Percentiles rank a stretch among this genome's conserved stretches.
These are phyloP conservation scores for Backusella australiensis DNA, from an alignment of 192 early-diverging fungal species.

Conservation along the genomic window DNA sequence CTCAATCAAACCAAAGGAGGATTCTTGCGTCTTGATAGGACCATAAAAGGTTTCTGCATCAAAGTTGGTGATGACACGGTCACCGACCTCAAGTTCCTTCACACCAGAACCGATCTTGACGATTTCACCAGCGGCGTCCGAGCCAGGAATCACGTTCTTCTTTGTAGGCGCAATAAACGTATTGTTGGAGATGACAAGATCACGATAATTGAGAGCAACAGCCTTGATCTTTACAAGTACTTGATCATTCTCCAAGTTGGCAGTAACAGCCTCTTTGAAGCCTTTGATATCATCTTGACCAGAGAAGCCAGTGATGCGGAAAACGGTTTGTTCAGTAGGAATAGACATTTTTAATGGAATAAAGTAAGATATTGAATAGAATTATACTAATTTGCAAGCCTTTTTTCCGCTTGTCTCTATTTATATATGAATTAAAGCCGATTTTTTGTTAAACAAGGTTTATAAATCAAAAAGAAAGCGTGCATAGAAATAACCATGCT, in stretches of 20 bases:
- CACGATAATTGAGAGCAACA: conserved; percentile 8
- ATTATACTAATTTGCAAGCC: not conserved
- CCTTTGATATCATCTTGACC: not conserved
- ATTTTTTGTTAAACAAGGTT: not conserved
- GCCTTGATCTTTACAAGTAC: conserved; percentile 9
- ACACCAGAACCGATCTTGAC: conserved; percentile 17
- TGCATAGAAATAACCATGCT: not conserved
- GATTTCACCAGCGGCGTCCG: conserved; percentile 13
- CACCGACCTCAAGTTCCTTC: not conserved
- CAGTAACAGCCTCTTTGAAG: not conserved
- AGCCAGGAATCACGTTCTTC: conserved; percentile 14
- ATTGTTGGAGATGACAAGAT: not conserved
- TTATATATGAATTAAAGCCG: not conserved
- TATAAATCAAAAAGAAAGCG: not conserved
- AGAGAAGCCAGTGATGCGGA: not conserved
- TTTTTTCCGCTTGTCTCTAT: not conserved
- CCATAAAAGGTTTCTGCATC: conserved; percentile 12
- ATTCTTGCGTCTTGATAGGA: not conserved
- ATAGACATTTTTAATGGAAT: not conserved
- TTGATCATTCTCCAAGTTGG: not conserved
- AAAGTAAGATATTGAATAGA: not conserved
- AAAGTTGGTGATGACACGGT: conserved; percentile 6
- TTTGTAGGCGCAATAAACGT: not conserved
- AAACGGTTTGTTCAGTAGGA: not conserved
- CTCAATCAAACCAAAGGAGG: not conserved